Percentiles rank a stretch among this genome's conserved stretches.
These are phyloP conservation scores for Alectoria sarmentosa DNA, from an alignment of 495 filamentous ascomycete genomes.

Conservation along the genomic window DNA sequence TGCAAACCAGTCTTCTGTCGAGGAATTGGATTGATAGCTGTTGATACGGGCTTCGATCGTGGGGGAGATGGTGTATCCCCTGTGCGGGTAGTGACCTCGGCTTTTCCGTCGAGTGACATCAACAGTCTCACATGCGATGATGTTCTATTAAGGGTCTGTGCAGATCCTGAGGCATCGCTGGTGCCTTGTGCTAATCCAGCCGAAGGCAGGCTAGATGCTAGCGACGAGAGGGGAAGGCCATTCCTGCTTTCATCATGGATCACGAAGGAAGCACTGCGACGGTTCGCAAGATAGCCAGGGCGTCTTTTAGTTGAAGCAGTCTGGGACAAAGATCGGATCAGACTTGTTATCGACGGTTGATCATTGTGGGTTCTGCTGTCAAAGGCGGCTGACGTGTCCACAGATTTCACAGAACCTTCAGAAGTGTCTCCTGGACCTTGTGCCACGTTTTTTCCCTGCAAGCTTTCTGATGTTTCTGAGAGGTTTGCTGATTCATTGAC, in stretches of 20 bases:
- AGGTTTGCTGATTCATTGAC: background rate
- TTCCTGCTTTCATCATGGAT: constrained; percentile 17
- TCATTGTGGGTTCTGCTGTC: background rate
- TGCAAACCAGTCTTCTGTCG: constrained; percentile 50
- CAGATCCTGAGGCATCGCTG: constrained; percentile 14
- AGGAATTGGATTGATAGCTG: constrained; percentile 38
- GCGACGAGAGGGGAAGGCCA: background rate
- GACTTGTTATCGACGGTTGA: constrained; percentile 1
- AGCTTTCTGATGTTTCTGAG: background rate
- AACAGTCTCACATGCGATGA: constrained; percentile 57
- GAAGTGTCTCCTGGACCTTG: background rate
- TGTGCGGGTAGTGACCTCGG: constrained; percentile 62
- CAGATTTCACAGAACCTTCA: background rate
- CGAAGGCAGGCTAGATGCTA: background rate
- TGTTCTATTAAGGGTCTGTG: constrained; percentile 30
- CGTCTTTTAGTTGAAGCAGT: constrained; percentile 5
- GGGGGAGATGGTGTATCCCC: constrained; percentile 66
- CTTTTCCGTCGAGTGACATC: constrained; percentile 74
- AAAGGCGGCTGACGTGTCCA: background rate
- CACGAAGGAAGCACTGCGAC: constrained; percentile 34
- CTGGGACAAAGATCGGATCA: constrained; percentile 12
- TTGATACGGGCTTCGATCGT: constrained; percentile 29
- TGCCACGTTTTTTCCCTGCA: background rate
- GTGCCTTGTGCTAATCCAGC: background rate
- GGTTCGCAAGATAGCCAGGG: constrained; percentile 36